phyloP scores from a whole-genome alignment of 2,329 filamentous ascomycete genomes.

The Tolypocladium ophioglossoides region DNA sequence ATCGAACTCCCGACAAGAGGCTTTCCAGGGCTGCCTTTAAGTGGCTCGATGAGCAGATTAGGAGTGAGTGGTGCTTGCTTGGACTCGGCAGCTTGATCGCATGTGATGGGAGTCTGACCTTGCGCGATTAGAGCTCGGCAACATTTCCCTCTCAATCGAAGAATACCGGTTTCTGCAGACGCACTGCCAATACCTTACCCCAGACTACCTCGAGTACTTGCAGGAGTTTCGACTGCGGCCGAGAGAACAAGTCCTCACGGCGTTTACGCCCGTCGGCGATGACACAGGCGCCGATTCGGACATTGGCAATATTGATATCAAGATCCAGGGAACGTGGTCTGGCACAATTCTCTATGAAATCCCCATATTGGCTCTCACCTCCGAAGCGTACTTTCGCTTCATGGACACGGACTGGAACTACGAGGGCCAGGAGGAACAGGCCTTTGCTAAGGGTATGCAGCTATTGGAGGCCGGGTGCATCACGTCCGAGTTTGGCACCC shows the following conservation, averaged over 20 bases:
- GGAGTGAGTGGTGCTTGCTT: conserved; percentile 40
- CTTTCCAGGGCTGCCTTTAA: conserved; percentile 71
- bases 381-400: conserved; percentile 96
- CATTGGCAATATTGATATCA: conserved; percentile 65
- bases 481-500: conserved; percentile 89
- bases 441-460: conserved; percentile 67
- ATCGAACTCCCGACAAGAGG: conserved; percentile 89
- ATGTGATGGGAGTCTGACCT: conserved; percentile 12
- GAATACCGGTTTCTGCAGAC: conserved; percentile 71
- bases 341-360: conserved; percentile 98
- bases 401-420: conserved; percentile 90
- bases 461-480: conserved; percentile 76
- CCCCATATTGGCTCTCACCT: conserved; percentile 80
- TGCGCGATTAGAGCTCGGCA: conserved; percentile 57
- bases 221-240: conserved; percentile 73
- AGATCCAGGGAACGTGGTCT: conserved; percentile 75
- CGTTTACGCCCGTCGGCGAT: conserved; percentile 46
- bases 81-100: neutral
- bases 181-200: conserved; percentile 70
- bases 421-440: conserved; percentile 74
- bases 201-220: conserved; percentile 72
- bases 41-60: conserved; percentile 79
- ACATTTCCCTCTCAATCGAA: conserved; percentile 67
- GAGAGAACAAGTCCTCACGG: conserved; percentile 64
- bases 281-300: conserved; percentile 54